Evolutionary conservation across 2,329 filamentous ascomycete genomes (phyloP).

Genomic region (Aspergillus glaucus): DNA sequence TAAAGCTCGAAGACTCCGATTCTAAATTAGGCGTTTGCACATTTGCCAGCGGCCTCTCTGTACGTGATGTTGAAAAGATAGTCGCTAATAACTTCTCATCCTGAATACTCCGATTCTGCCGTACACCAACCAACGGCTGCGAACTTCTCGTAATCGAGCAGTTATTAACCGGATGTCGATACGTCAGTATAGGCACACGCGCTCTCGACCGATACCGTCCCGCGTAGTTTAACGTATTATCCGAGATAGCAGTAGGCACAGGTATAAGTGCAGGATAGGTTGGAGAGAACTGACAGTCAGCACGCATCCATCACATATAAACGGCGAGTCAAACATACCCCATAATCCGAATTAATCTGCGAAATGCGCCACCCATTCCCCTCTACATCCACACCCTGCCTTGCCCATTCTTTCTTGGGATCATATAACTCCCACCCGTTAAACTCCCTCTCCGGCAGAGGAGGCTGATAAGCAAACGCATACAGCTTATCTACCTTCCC

Average conservation of each 20-base stretch:
- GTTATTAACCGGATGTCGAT: constrained; percentile 94
- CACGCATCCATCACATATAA: constrained; percentile 8
- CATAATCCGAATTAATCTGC: constrained; percentile 81
- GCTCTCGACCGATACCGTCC: constrained; percentile 80
- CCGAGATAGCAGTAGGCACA: constrained; percentile 86
- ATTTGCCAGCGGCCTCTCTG: constrained; percentile 36
- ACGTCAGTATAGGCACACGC: constrained; percentile 82
- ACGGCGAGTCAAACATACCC: constrained; percentile 34
- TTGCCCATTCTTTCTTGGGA: constrained; percentile 73
- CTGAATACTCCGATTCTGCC: constrained; percentile 84
- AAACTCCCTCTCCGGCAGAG: constrained; percentile 64
- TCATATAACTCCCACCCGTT: constrained; percentile 84
- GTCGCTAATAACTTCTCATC: constrained; percentile 90
- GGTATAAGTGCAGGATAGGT: constrained; percentile 83
- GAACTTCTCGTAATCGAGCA: constrained; percentile 94
- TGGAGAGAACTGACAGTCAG: constrained; percentile 61
- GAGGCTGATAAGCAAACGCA: constrained; percentile 77
- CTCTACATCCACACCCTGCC: constrained; percentile 81
- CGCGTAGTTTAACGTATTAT: constrained; percentile 92
- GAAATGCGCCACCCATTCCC: constrained; percentile 83
- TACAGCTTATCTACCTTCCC: constrained; percentile 82
- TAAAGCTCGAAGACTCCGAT: constrained; percentile 40
- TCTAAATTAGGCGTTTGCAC: constrained; percentile 35
- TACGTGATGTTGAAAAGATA: constrained; percentile 73
- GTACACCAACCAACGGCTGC: constrained; percentile 80